phyloP scores from a whole-genome alignment of 257 asterid genomes.

The Salvia miltiorrhiza region DNA sequence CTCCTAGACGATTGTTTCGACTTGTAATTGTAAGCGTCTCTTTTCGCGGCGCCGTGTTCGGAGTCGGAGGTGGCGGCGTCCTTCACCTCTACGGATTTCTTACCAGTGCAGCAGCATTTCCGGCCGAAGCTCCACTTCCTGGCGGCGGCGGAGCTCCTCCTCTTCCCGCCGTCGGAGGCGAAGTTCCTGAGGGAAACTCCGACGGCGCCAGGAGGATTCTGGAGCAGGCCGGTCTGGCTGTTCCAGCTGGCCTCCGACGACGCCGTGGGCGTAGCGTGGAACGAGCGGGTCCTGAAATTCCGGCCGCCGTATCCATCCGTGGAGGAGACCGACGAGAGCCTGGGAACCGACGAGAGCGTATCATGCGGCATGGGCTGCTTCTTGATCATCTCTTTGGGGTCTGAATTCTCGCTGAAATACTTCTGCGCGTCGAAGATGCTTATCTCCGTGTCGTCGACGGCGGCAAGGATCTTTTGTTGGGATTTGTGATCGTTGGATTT shows the following conservation, averaged over 20 bases:
- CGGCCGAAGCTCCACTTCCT: slow-evolving; percentile 54
- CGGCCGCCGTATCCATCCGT: slow-evolving; percentile 45
- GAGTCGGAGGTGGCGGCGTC: slow-evolving; percentile 33
- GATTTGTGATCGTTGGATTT: slow-evolving; percentile 27
- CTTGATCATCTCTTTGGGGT: slow-evolving; percentile 22
- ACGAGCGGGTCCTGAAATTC: slow-evolving; percentile 49
- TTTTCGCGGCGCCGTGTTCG: slow-evolving; percentile 18
- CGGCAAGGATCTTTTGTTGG: background rate
- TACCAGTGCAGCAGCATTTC: slow-evolving; percentile 72
- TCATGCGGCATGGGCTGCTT: slow-evolving; percentile 16
- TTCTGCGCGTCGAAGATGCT: slow-evolving; percentile 85
- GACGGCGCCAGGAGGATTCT: slow-evolving; percentile 52
- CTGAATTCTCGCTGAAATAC: slow-evolving; percentile 67
- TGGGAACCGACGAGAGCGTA: slow-evolving; percentile 20
- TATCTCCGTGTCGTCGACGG: slow-evolving; percentile 51
- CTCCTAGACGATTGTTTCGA: slow-evolving; percentile 11
- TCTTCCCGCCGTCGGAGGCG: slow-evolving; percentile 19
- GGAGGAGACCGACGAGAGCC: slow-evolving; percentile 54
- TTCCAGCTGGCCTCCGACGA: slow-evolving; percentile 96
- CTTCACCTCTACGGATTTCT: slow-evolving; percentile 61
- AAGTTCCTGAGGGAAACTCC: slow-evolving; percentile 39
- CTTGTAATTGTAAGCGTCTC: slow-evolving; percentile 17
- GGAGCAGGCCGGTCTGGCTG: slow-evolving; percentile 70
- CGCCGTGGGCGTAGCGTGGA: slow-evolving; percentile 77
- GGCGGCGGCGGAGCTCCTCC: slow-evolving; percentile 16